Evolutionary conservation across 2,329 filamentous ascomycete genomes (phyloP), one percentile per base, ranked within the genome.

Genomic region (Ceratocystis ficicola): DNA sequence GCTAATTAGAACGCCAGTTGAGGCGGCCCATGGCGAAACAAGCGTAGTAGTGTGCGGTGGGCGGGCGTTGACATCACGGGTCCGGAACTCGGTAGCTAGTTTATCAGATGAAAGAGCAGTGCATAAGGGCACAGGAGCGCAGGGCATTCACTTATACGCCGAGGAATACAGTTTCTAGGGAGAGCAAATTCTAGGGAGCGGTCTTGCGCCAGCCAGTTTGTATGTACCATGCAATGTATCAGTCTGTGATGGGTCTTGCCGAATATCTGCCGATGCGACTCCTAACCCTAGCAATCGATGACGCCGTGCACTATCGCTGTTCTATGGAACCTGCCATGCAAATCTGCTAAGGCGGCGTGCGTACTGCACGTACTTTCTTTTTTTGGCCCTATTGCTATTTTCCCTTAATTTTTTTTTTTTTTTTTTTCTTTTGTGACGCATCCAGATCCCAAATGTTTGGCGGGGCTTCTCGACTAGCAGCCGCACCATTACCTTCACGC

Each of bases 111-210:
- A 86, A 73, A 74, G 83, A 50, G 83, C 80, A 0, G 83, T 86
- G 25, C 83, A 86, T 71, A 86, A 86, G 72, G 83, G 83, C 4
- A 85, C 82, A 0, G 83, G 82, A 0, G 83, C 83, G 0, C 83
- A 86, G 71, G 83, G 83, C 0, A 85, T 86, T 50, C 79, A 81
- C 71, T 70, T 86, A 65, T 79, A 83, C 71, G 82, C 81, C 0
- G 83, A 86, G 69, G 83, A 86, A 71, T 86, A 85, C 72, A 77
- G 77, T 28, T 82, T 82, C 69, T 83, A 70, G 70, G 44, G 8
- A 57, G 7, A 6, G 32, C 3, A 15, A 36, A 30, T 12, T 57
- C 2, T 30, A 28, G 20, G 20, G 46, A 22, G n/a, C 20, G 5
- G 46, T 10, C 32, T 36, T 36, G 32, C 8, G 32, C 32, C 32